Conservation (phyloP, 2,329 filamentous ascomycete genomes). For the Sclerotinia spermophila region DNA sequence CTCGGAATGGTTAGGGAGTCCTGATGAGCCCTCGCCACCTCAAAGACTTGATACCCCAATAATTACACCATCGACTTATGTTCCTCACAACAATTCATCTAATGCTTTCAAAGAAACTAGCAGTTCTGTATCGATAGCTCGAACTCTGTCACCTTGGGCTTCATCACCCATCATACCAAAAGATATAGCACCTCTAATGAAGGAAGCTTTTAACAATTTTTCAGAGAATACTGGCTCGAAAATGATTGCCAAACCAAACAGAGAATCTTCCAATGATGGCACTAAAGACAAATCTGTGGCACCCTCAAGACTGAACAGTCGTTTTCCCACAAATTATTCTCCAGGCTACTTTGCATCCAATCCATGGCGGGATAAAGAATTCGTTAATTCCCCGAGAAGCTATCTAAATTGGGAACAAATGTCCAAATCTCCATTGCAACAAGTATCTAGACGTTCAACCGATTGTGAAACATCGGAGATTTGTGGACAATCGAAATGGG, state of each 20-base stretch:
- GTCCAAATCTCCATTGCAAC: background rate
- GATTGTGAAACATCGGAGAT: background rate
- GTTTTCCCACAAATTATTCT: background rate
- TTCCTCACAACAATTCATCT: accelerated
- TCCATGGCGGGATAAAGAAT: background rate
- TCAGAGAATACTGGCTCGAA: background rate
- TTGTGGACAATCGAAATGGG: conserved; percentile 6
- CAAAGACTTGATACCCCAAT: background rate
- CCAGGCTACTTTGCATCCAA: background rate
- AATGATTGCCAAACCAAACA: background rate
- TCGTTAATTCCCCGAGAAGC: accelerated
- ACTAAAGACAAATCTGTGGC: background rate
- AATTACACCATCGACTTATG: background rate
- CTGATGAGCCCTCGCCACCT: background rate
- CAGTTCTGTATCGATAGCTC: background rate
- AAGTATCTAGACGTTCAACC: background rate
- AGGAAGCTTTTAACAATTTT: background rate
- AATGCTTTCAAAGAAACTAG: background rate
- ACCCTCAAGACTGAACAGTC: background rate
- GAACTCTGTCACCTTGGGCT: no score
- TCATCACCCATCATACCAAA: background rate
- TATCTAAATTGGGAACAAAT: background rate
- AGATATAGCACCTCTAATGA: background rate
- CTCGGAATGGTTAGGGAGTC: conserved; percentile 5
- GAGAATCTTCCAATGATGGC: background rate